Base-by-base conservation (phyloP, 1,284 basidiomycete species). In the Pseudozyma tsukubaensis region DNA sequence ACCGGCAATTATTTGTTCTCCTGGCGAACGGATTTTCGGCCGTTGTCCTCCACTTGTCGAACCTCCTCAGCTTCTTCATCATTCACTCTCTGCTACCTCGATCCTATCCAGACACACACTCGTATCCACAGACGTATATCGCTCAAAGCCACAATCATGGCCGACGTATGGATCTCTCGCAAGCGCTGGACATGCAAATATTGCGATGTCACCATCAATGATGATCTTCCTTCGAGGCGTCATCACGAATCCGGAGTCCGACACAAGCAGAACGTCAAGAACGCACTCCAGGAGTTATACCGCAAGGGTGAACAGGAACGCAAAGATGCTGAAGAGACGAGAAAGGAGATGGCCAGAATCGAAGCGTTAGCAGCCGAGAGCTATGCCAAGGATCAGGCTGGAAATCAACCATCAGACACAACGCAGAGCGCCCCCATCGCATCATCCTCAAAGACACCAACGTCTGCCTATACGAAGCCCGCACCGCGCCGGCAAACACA, bases 231-330 rank as follows among this genome's bases (percentile, higher is more conserved):
- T 82, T 98, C 96, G 2, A 89, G 92, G 55, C 88, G 89, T 70
- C 94, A 95, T 67, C 97, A 99, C 85, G 97, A 99, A 86, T 92
- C 89, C 71, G 97, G 97, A 47, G 86, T 96, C 52, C 90, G 93
- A 50, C 97, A 99, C 87, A 93, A 97, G 84, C 94, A 94, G 50
- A 97, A 93, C 85, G 90, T 93, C 69, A 94, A 97, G 82, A 89
- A 94, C 10, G 96, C 92, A 85, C 92, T 99, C 56, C 88, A 93
- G 44, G 90, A 92, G 44, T 89, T 98, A 34, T 99, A 99, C 88
- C 96, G 96, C 87, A 87, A 90, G n/a, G 92, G 94, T 5, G 93
- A 94, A 86, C 91, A 91, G 86, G 89, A 90, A 58, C 92, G 93
- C 86, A 90, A 91, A 84, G 94, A 97, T 76, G 88, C 88, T 50